Evolutionary conservation across 768 basidiomycete species (phyloP).

Genomic region (Mycena metata): DNA sequence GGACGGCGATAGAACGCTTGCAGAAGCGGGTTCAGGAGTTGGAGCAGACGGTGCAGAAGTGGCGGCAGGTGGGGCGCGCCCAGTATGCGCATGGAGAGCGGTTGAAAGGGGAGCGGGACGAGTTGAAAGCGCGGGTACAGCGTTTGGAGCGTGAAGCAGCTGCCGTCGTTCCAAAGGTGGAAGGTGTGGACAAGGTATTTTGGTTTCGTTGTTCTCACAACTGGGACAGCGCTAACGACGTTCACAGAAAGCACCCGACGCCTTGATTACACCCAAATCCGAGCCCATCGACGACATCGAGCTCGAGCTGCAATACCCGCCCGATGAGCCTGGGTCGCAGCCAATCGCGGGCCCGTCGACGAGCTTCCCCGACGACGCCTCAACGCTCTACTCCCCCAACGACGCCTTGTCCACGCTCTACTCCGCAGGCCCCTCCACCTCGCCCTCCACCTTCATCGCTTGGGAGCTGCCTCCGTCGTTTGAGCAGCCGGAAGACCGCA

Average conservation of each 20-base stretch:
- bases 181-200: too few species aligned
- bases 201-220: too few species aligned
- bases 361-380: too few species aligned
- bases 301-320: conserved; percentile 29
- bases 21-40: too few species aligned
- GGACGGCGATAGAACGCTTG: too few species aligned
- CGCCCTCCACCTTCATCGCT: conserved; percentile 1
- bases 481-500: neutral
- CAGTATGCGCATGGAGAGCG: neutral
- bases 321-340: neutral
- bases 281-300: conserved; percentile 20
- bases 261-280: neutral
- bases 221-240: too few species aligned
- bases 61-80: neutral
- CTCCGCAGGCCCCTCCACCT: neutral
- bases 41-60: neutral
- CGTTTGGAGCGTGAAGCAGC: too few species aligned
- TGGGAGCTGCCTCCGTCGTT: conserved; percentile 11
- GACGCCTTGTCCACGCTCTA: too few species aligned
- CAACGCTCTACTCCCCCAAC: neutral
- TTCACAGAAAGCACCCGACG: neutral
- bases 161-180: too few species aligned
- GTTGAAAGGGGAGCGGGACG: neutral
- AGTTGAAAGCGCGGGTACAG: neutral
- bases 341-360: neutral